phyloP scores from a whole-genome alignment of 768 basidiomycete species.

The Leccinum fibrillosum region DNA sequence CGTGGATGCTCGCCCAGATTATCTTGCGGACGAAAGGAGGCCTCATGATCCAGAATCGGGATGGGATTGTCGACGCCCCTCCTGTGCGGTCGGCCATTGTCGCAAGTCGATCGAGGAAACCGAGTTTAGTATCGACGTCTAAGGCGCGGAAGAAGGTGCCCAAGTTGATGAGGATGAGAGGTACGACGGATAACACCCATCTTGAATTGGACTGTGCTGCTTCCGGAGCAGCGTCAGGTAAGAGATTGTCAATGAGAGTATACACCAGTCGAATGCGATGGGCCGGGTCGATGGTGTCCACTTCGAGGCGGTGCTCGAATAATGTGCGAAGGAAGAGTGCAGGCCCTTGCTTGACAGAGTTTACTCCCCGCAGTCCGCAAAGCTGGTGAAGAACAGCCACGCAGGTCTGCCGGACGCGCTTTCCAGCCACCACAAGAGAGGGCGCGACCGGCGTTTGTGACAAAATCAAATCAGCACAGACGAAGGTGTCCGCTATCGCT shows the following conservation, averaged over 20 bases:
- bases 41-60: constrained; percentile 1
- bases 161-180: constrained; percentile 53
- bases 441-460: constrained; percentile 35
- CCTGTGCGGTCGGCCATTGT: constrained; percentile 4
- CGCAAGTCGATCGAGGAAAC: constrained; percentile 50
- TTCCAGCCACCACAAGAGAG: constrained; percentile 24
- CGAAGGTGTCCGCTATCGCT: constrained; percentile 53
- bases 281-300: constrained; percentile 50
- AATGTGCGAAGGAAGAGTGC: constrained; percentile 55
- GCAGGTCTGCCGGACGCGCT: constrained; percentile 48
- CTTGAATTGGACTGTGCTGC: constrained; percentile 31
- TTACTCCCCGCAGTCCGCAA: constrained; percentile 26
- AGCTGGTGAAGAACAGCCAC: constrained; percentile 46
- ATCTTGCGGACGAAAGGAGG: constrained; percentile 7
- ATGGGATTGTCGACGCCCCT: constrained; percentile 5
- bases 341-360: constrained; percentile 36
- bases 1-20: neutral
- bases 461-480: constrained; percentile 47
- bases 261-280: constrained; percentile 55
- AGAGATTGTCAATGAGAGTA: constrained; percentile 50
- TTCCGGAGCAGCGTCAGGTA: constrained; percentile 38
- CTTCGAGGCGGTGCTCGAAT: constrained; percentile 44
- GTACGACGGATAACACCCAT: constrained; percentile 57
- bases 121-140: constrained; percentile 51
- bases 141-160: constrained; percentile 53